These are phyloP conservation scores for Globisporangium canariense DNA, from an alignment of 352 stramenopile species.

Conservation along the genomic window DNA sequence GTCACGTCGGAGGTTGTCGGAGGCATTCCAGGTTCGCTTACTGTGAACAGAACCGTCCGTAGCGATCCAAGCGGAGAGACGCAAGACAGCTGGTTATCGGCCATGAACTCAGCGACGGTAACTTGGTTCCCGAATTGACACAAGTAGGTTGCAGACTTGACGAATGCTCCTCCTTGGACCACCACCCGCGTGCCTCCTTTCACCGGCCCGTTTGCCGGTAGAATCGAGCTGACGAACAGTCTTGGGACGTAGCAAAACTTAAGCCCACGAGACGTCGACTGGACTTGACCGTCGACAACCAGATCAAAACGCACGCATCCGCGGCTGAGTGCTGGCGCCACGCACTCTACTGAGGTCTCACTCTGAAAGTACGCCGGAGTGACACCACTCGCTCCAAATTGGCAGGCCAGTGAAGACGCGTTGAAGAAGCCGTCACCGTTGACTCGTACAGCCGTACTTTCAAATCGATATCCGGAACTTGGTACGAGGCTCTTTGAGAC, in stretches of 20 bases:
- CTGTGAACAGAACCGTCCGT: constrained; percentile 22
- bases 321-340: constrained; percentile 12
- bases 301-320: constrained; percentile 7
- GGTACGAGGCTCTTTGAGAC: constrained; percentile 14
- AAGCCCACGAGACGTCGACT: neutral
- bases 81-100: constrained; percentile 30
- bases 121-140: constrained; percentile 28
- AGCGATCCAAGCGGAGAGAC: constrained; percentile 22
- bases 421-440: constrained; percentile 18
- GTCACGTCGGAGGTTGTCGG: neutral
- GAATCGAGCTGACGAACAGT: constrained; percentile 25
- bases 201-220: constrained; percentile 27
- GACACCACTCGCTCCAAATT: neutral
- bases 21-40: constrained; percentile 17
- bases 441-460: constrained; percentile 9
- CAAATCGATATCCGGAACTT: constrained; percentile 17
- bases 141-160: constrained; percentile 13
- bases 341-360: constrained; percentile 18
- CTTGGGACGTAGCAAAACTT: constrained; percentile 7
- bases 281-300: constrained; percentile 4
- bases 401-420: constrained; percentile 13
- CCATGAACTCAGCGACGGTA: constrained; percentile 23
- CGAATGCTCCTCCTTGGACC: constrained; percentile 30
- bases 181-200: constrained; percentile 38
- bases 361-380: neutral